These are phyloP conservation scores for Spergularia bocconei DNA, from an alignment of 148 eudicot genomes.

Conservation along the genomic window DNA sequence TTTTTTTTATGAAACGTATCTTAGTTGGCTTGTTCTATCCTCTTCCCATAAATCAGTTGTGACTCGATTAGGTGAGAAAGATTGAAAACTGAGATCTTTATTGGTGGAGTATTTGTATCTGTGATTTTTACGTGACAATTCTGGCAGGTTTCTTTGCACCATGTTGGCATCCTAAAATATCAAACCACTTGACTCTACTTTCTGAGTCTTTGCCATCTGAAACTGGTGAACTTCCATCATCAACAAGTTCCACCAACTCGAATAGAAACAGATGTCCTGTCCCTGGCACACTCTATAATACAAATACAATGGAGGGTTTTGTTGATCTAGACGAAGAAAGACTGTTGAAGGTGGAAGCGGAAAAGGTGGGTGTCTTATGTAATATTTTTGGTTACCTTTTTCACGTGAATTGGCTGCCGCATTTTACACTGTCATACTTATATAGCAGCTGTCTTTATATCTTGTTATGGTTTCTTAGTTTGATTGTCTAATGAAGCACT, in stretches of 20 bases:
- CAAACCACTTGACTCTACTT: conserved; percentile 74
- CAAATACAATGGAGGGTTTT: conserved; percentile 80
- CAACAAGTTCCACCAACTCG: conserved; percentile 28
- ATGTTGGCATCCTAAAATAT: conserved; percentile 58
- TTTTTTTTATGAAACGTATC: neutral
- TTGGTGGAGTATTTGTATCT: neutral
- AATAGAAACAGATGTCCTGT: conserved; percentile 81
- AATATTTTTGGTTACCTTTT: neutral
- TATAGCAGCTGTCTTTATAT: neutral
- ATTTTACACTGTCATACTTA: neutral
- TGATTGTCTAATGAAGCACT: neutral
- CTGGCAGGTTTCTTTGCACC: conserved; percentile 82
- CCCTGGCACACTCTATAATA: conserved; percentile 75
- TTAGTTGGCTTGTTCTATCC: neutral
- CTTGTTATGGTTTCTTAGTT: neutral
- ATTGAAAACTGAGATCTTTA: neutral
- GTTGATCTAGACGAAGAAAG: conserved; percentile 60
- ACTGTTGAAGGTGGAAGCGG: conserved; percentile 68
- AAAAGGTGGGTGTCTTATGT: conserved; percentile 46
- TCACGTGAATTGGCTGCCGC: neutral
- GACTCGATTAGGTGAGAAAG: neutral
- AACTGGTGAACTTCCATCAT: conserved; percentile 37
- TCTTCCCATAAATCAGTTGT: neutral
- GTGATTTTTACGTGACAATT: conserved; percentile 1
- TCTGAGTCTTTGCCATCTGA: conserved; percentile 86